Base-by-base conservation (phyloP, 1,284 basidiomycete genomes). In the Apiotrichum veenhuisii region DNA sequence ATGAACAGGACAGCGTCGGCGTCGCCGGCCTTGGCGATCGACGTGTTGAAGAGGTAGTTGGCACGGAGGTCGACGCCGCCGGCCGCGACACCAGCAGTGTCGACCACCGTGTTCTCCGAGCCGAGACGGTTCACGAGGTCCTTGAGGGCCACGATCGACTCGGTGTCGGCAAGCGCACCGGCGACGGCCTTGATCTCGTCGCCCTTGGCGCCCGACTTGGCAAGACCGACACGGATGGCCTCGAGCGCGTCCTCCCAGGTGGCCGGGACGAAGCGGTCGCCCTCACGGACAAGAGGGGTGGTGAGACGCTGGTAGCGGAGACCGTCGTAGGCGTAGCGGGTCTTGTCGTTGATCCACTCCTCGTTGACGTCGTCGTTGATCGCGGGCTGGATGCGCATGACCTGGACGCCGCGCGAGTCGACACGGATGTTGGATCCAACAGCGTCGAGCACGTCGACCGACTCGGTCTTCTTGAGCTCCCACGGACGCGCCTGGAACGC, bases 341-440 rank as follows among this genome's bases (percentile, higher is more conserved):
- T 95, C 84, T 98, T 98, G 84, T 99, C 95, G 77, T 86, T 94
- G 78, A 99, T 96, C 95, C 96, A 98, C 78, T 99, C 96, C 81
- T 99, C 96, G 77, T 99, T 99, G 61, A 99, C 87, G 67, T 97
- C 91, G 77, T 98, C 95, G 77, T 98, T 98, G 57, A 91, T 88
- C 68, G 89, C 85, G 3, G 96, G 96, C 73, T 96, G 91, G 68
- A 99, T 84, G 49, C 95, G 87, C 93, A 98, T 98, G 63, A 98
- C 95, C 75, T 92, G 86, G 12, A 95, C 87, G 55, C 94, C 94
- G 42, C 95, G 86, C 52, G 94, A 96, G 78, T 99, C 95, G 61
- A 98, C 84, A 53, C 93, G 88, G 74, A 99, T 97, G 79, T 98
- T 98, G 66, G 91, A 93, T 38, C 96, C 96, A 52, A 99, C 80